Evolutionary conservation across 495 filamentous ascomycete genomes (phyloP), one percentile per base, ranked within the genome.

Genomic region (Sabuloglossum arenarium): DNA sequence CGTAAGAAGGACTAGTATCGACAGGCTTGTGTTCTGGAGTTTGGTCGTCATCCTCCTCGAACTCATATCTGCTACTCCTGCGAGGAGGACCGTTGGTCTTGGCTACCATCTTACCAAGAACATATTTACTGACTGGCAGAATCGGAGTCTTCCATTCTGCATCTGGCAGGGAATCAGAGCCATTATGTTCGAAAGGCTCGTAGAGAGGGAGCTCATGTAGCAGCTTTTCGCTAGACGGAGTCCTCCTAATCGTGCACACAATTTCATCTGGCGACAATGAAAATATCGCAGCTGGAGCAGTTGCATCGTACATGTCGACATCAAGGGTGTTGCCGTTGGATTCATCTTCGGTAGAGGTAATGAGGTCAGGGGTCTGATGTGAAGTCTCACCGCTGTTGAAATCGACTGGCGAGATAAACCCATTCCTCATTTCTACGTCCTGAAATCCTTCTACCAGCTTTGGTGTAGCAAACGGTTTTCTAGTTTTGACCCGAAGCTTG

Each of bases 121-220:
- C 80, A 62, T 84, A 94, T 62, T 88, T 96, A 53, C 82, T 93
- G 2, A 94, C 75, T 0, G 86, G 86, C n/a, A 95, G 69, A 49
- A 89, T 77, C 3, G 82, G 78, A 16, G 78, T 78, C 63, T 78
- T 83, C 85, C 85, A 89, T 6, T 67, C 69, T n/a, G 76, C 71
- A 63, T 89, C 85, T 0, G 79, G 78, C 37, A 75, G 73, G 52
- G 81, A 76, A 25, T 77, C 75, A 0, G 63, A 68, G 0, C 69
- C 72, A n/a, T 77, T 59, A 46, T 80, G 73, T 10, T 70, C 71
- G 39, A 77, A 73, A 2, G 86, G 79, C 14, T 80, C 73, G 61
- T 87, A 91, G 37, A 88, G 67, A 10, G 89, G 89, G 14, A 96
- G 70, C 63, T 95, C 86, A 19, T 80, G 74, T n/a, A 96, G 66